These are phyloP conservation scores for Arabis hirsuta DNA, from an alignment of 345 rosid genomes.

Conservation along the genomic window DNA sequence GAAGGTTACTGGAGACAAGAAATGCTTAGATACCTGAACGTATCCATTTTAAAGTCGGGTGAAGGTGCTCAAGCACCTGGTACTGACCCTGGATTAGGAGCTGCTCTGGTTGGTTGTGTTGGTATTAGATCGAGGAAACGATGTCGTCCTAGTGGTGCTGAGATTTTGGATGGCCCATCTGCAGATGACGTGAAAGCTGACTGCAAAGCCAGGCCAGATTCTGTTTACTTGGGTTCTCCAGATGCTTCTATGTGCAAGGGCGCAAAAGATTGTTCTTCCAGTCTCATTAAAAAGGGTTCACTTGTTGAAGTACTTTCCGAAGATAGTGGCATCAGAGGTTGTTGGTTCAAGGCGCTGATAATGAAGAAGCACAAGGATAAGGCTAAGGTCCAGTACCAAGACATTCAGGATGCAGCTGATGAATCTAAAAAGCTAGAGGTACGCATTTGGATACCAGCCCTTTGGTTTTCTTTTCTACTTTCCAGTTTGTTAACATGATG, in stretches of 20 bases:
- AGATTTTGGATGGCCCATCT: conserved; percentile 1
- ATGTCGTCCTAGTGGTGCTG: conserved; percentile 43
- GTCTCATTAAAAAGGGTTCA: conserved; percentile 57
- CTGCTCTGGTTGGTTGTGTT: conserved; percentile 41
- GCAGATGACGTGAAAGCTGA: conserved; percentile 36
- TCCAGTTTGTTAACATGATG: conserved; percentile 18
- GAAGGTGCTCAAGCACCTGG: conserved; percentile 35
- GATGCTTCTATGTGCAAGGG: conserved; percentile 29
- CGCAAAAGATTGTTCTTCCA: conserved; percentile 31
- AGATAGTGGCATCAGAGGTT: conserved; percentile 88
- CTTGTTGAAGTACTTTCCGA: conserved; percentile 73
- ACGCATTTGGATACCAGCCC: background rate
- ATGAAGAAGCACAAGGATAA: conserved; percentile 64
- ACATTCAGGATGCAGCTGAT: conserved; percentile 67
- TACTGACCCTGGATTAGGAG: conserved; percentile 33
- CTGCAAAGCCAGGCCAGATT: conserved; percentile 35
- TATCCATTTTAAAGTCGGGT: conserved; percentile 34
- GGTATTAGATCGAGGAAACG: conserved; percentile 57
- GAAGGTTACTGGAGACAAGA: conserved; percentile 85
- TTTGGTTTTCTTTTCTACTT: conserved; percentile 13
- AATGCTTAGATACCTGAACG: conserved; percentile 47
- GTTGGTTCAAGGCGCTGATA: conserved; percentile 78
- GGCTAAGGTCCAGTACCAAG: conserved; percentile 81
- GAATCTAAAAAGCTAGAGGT: conserved; percentile 76
- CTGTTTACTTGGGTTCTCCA: conserved; percentile 33